Conservation (phyloP, 345 rosid genomes). For the Clarkia xantiana region DNA sequence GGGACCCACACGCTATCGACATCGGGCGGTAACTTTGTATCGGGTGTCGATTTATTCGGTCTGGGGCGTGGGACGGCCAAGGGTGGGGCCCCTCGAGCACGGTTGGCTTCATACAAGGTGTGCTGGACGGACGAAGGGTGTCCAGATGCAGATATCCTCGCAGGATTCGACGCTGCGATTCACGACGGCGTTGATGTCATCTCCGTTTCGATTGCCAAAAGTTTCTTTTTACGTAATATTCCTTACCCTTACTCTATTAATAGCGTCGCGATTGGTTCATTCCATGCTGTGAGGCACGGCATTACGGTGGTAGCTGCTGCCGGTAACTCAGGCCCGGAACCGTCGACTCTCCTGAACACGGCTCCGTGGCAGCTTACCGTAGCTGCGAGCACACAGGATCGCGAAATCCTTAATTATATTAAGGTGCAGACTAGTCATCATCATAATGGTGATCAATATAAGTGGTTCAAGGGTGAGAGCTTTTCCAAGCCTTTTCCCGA, state of each 20-base stretch:
- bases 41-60: slow-evolving; percentile 11
- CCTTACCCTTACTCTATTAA: slow-evolving; percentile 12
- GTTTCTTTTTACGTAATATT: background rate
- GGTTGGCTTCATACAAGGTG: slow-evolving; percentile 32
- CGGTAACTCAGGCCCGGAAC: slow-evolving; percentile 24
- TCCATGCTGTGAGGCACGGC: slow-evolving; percentile 26
- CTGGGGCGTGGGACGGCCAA: slow-evolving; percentile 17
- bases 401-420: slow-evolving; percentile 12
- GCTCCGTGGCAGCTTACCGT: slow-evolving; percentile 36
- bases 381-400: slow-evolving; percentile 32
- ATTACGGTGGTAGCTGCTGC: slow-evolving; percentile 23
- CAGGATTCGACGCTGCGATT: slow-evolving; percentile 27
- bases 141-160: slow-evolving; percentile 21
- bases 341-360: slow-evolving; percentile 14
- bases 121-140: slow-evolving; percentile 27
- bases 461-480: slow-evolving; percentile 31
- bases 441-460: slow-evolving; percentile 14
- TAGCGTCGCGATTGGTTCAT: slow-evolving; percentile 25
- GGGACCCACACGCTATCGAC: slow-evolving; percentile 37
- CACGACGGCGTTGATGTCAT: slow-evolving; percentile 35
- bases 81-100: slow-evolving; percentile 36
- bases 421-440: slow-evolving; percentile 24
- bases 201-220: slow-evolving; percentile 16
- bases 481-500: slow-evolving; percentile 20
- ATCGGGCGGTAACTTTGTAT: slow-evolving; percentile 23